Base-by-base conservation (phyloP, 2,329 filamentous ascomycete genomes). In the Colletotrichum liriopes region DNA sequence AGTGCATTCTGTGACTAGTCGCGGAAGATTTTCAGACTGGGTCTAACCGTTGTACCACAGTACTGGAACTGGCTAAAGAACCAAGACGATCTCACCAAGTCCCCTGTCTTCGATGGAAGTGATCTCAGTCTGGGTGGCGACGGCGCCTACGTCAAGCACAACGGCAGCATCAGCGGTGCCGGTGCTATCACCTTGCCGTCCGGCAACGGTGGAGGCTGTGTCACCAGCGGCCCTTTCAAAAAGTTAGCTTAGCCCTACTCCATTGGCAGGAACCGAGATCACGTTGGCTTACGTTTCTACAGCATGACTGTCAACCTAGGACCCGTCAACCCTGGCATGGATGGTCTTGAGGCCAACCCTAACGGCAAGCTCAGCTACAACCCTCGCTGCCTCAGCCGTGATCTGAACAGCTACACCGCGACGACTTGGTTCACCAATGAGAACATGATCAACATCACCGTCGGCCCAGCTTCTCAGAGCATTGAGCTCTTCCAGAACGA, bases 301-400 rank as follows among this genome's bases (percentile, higher is more conserved):
- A 82, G 81, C 68, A 80, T 79, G 76, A 80, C 77, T 5, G 79
- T 83, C 47, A 81, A 79, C 66, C 77, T 84, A n/a, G 83, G 83
- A 35, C 80, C 80, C 20, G 71, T 82, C 12, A 82, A 81, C 73
- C 79, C 81, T 1, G 76, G 75, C 41, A 49, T 76, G 45, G 78
- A 83, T 63, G 81, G 81, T 20, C 23, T 70, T 35, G 26, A 55
- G 7, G 60, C 70, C 23, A 66, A 47, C 20, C 69, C 70, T 5
- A 51, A 43, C 43, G 66, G 63, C n/a, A 65, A 39, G 32, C 79
- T 82, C 45, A 81, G 79, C 63, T 80, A 84, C 75, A 86, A 87
- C 78, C 83, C 84, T n/a, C 83, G 85, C 60, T 85, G 84, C 77
- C 78, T 87, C 55, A 80, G 81, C 47, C 82, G 84, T 29, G 85